phyloP scores from a whole-genome alignment of 202 grass and related monocot genomes.

The Miscanthus sacchariflorus region DNA sequence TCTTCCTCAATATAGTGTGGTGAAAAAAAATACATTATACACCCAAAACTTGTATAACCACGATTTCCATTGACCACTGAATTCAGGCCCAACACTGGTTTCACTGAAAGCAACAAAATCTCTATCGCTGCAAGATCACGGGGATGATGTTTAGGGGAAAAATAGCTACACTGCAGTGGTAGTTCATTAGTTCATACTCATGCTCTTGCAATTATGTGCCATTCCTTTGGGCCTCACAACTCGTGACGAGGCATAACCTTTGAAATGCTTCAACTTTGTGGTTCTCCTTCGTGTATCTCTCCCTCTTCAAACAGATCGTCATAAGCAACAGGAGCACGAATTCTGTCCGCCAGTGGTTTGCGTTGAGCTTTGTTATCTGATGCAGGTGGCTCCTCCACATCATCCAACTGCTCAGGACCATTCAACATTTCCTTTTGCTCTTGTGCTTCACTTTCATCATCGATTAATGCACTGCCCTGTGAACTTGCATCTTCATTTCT shows the following conservation, averaged over 20 bases:
- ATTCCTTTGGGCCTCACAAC: neutral
- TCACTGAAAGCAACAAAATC: slow-evolving; percentile 7
- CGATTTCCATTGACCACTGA: slow-evolving; percentile 12
- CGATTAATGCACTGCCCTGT: slow-evolving; percentile 63
- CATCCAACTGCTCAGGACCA: slow-evolving; percentile 46
- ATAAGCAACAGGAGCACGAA: slow-evolving; percentile 80
- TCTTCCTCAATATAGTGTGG: too few species aligned
- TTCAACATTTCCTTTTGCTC: slow-evolving; percentile 47
- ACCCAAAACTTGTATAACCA: neutral
- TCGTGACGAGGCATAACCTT: slow-evolving; percentile 11
- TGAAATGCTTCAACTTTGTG: slow-evolving; percentile 35
- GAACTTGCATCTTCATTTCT: slow-evolving; percentile 69
- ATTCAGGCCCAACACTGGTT: slow-evolving; percentile 25
- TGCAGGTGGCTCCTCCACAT: slow-evolving; percentile 41
- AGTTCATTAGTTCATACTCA: slow-evolving; percentile 8
- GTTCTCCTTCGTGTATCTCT: slow-evolving; percentile 72
- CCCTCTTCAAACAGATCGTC: slow-evolving; percentile 95
- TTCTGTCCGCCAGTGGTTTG: slow-evolving; percentile 72
- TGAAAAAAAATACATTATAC: neutral
- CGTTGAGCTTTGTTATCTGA: slow-evolving; percentile 48
- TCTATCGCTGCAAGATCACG: neutral
- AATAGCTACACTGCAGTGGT: neutral
- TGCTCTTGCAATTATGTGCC: slow-evolving; percentile 1
- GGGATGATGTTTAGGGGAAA: neutral
- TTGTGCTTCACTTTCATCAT: slow-evolving; percentile 61